Conservation (phyloP, 176 grass and related monocot species). For the Guadua angustifolia region DNA sequence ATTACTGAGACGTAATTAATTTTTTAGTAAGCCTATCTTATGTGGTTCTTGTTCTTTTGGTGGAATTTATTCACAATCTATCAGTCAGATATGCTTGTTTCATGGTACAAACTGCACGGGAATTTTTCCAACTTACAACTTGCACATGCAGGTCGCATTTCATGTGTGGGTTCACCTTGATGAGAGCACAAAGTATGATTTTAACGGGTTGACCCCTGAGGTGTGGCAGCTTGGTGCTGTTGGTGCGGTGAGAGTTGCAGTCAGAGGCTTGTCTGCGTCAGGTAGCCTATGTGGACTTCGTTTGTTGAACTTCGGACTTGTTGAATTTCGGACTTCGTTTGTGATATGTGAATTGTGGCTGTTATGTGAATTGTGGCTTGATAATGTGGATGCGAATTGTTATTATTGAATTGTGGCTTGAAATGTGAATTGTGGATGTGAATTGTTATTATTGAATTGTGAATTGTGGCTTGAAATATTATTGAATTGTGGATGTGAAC, state of each 20-base stretch:
- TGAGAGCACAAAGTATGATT: conserved; percentile 55
- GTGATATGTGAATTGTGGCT: too few relatives aligned
- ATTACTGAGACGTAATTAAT: not conserved
- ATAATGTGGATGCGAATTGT: too few relatives aligned
- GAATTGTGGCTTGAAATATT: too few relatives aligned
- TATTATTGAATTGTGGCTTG: too few relatives aligned
- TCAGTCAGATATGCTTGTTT: not conserved
- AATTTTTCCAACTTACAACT: not conserved
- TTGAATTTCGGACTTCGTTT: too few relatives aligned
- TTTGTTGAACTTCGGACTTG: too few relatives aligned
- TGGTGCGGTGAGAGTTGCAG: conserved; percentile 78
- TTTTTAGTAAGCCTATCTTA: not conserved
- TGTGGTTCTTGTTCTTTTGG: not conserved
- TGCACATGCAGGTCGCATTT: conserved; percentile 64
- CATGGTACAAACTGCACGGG: not conserved
- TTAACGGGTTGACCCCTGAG: conserved; percentile 58
- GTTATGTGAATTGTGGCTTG: too few relatives aligned
- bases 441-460: too few relatives aligned
- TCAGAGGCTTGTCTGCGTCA: conserved; percentile 71
- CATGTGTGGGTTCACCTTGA: conserved; percentile 82
- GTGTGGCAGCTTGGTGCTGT: conserved; percentile 87
- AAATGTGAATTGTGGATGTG: too few relatives aligned
- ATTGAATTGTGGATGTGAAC: too few relatives aligned
- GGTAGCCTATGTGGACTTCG: too few relatives aligned
- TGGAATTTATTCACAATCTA: not conserved